Evolutionary conservation across 257 asterid species (phyloP).

Genomic region (Henckelia pumila): DNA sequence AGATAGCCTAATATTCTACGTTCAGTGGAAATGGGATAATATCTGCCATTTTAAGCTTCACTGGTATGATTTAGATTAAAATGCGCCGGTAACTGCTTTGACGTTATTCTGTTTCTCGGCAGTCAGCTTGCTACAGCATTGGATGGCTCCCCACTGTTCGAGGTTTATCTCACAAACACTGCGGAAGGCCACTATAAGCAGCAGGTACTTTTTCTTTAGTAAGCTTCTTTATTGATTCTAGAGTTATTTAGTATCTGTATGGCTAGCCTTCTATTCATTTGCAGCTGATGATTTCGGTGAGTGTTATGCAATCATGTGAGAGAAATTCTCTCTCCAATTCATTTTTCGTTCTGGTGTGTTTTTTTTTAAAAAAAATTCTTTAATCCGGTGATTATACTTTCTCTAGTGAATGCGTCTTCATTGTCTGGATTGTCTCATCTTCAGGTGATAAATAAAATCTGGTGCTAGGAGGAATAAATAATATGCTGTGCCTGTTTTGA

Average conservation of each 20-base stretch:
- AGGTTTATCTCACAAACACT: slow-evolving; percentile 66
- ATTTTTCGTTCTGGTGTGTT: too few relatives aligned
- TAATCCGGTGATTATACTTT: neutral
- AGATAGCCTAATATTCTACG: slow-evolving; percentile 5
- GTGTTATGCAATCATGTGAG: neutral
- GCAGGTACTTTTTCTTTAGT: slow-evolving; percentile 48
- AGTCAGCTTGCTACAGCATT: slow-evolving; percentile 84
- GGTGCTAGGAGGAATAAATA: neutral
- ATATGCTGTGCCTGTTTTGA: neutral
- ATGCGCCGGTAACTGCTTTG: slow-evolving; percentile 23
- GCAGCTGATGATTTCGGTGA: neutral
- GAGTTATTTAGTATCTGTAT: neutral
- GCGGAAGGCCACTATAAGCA: slow-evolving; percentile 60
- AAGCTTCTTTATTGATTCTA: neutral
- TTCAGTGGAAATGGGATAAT: slow-evolving; percentile 16
- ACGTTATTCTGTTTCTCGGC: slow-evolving; percentile 34
- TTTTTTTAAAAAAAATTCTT: too few relatives aligned
- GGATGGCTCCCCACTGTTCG: slow-evolving; percentile 82
- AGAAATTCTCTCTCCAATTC: neutral
- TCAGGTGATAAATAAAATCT: neutral
- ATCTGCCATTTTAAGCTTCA: neutral
- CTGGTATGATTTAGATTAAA: slow-evolving; percentile 19
- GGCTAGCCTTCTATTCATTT: neutral
- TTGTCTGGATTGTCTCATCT: neutral
- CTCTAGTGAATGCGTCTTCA: neutral